A percentile compares a stretch with the other conserved stretches of the same genome.
phyloP scores from a whole-genome alignment of 176 grass and related monocot genomes.

The Canna indica region DNA sequence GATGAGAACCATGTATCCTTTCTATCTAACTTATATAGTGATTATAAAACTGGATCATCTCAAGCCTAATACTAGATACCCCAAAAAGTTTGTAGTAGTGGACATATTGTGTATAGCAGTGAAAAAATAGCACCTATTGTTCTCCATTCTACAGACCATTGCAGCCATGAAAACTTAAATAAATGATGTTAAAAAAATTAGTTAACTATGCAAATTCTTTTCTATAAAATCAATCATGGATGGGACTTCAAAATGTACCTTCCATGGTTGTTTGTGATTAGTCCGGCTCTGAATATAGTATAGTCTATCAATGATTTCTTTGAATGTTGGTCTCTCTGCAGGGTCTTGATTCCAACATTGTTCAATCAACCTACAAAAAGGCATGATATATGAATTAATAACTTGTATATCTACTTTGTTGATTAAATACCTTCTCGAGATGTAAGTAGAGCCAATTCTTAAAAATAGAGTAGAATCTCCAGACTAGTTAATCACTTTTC shows the following conservation, averaged over 20 bases:
- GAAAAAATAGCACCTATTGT: background rate
- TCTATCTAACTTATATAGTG: too few relatives aligned
- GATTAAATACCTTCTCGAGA: too few relatives aligned
- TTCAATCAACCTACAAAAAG: conserved; percentile 65
- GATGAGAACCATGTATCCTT: too few relatives aligned
- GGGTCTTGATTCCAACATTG: conserved; percentile 88
- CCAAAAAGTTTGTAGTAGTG: too few relatives aligned
- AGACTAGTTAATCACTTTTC: too few relatives aligned
- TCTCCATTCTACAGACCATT: background rate
- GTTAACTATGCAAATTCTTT: too few relatives aligned
- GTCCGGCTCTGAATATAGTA: conserved; percentile 46
- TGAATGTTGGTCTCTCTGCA: conserved; percentile 64
- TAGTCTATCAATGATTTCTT: conserved; percentile 46
- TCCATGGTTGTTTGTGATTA: conserved; percentile 44
- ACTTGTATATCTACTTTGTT: too few relatives aligned
- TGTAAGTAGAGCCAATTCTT: too few relatives aligned
- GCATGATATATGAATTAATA: background rate
- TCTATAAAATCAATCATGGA: background rate
- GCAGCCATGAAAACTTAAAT: background rate
- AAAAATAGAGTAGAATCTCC: too few relatives aligned
- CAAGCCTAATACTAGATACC: too few relatives aligned
- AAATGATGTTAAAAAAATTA: background rate
- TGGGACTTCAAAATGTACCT: conserved; percentile 18
- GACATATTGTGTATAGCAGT: too few relatives aligned
- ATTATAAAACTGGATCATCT: too few relatives aligned